Evolutionary conservation across 73 alveolate genomes (phyloP).

Genomic region (Paramecium pentaurelia): DNA sequence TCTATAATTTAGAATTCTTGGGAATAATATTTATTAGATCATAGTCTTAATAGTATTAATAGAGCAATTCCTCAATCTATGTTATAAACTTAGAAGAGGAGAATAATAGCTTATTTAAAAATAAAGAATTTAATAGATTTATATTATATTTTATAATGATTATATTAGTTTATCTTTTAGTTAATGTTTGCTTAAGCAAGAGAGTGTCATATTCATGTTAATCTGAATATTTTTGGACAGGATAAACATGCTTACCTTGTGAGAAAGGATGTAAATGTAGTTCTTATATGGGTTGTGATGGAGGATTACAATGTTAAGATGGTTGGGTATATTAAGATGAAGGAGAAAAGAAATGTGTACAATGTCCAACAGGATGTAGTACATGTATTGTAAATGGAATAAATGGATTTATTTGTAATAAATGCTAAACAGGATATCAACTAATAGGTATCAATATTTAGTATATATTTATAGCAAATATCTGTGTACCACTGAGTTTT

Average conservation of each 20-base stretch:
- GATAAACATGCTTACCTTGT: background rate
- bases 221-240: background rate
- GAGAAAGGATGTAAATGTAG: background rate
- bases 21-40: too few relatives aligned
- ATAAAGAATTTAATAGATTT: background rate
- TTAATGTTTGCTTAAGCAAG: background rate
- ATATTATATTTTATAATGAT: background rate
- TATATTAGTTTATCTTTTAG: background rate
- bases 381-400: background rate
- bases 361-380: background rate
- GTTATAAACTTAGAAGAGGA: too few relatives aligned
- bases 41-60: too few relatives aligned
- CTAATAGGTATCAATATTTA: background rate
- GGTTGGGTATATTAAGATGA: background rate
- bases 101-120: background rate
- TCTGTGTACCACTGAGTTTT: background rate
- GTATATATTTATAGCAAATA: background rate
- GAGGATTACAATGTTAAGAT: background rate
- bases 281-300: constrained; percentile 8
- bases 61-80: too few relatives aligned
- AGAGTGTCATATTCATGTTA: background rate
- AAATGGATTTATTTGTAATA: background rate
- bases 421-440: background rate
- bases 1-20: background rate
- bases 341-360: background rate